phyloP scores from a whole-genome alignment of 2,329 filamentous ascomycete genomes.

The Colletotrichum sojae region DNA sequence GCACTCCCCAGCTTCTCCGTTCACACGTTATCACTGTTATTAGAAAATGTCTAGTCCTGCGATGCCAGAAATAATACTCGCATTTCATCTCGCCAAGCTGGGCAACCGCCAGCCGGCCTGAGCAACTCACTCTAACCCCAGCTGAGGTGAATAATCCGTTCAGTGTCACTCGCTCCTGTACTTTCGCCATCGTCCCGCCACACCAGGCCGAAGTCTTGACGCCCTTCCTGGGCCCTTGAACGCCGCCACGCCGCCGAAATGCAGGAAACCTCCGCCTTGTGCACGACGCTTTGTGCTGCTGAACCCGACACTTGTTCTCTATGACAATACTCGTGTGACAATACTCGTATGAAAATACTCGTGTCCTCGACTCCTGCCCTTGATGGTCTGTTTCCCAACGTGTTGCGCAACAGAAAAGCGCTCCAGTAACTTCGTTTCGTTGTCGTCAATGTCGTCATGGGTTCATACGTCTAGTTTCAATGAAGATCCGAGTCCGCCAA shows the following conservation, averaged over 20 bases:
- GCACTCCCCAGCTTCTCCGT: neutral
- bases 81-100: neutral
- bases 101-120: too few species aligned
- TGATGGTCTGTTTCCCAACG: conserved; percentile 29
- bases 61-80: conserved; percentile 16
- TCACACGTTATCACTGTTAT: neutral
- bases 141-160: too few species aligned
- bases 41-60: neutral
- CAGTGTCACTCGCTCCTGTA: too few species aligned
- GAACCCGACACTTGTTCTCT: conserved; percentile 18
- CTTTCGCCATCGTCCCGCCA: too few species aligned
- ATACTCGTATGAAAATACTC: conserved; percentile 16
- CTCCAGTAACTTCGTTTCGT: conserved; percentile 18
- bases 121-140: too few species aligned
- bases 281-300: conserved; percentile 24
- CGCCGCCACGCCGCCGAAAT: conserved; percentile 34
- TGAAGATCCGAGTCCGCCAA: conserved; percentile 53
- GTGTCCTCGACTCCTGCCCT: conserved; percentile 36
- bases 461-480: conserved; percentile 31
- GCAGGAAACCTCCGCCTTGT: conserved; percentile 32
- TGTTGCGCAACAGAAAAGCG: conserved; percentile 21
- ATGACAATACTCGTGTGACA: conserved; percentile 16
- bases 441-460: conserved; percentile 38
- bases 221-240: conserved; percentile 26
- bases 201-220: conserved; percentile 10